Base-by-base conservation (phyloP, 1,284 basidiomycete genomes). In the Tausonia pullulans region DNA sequence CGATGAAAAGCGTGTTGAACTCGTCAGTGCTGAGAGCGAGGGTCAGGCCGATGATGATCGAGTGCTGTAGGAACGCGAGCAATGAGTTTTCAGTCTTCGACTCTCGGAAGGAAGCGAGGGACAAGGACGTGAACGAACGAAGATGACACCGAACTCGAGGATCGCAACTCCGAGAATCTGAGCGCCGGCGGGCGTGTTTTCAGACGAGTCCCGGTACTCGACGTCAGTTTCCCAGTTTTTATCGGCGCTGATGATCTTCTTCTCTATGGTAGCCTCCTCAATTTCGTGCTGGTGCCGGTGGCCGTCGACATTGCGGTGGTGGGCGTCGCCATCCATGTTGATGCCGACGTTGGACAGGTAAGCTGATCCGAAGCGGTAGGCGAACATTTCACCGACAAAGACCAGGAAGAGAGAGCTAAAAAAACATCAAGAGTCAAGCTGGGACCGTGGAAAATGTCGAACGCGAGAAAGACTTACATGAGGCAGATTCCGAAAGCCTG, bases 31-130 rank as follows among this genome's bases (percentile, higher is more conserved):
- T 84, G 46, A 95, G 91, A 16, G 93, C 93, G 57, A 98, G 84
- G 0, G 95, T 98, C 40, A 98, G 78, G 1, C 95, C 95, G 70
- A 98, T 92, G 69, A 98, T 83, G 52, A 97, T 73, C 72, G 77
- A 73, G 59, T 62, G 54, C 16, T 43, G 50, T 85, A 85, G 58
- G 3, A 49, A 58, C 46, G 10, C 27, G 16, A 5, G 4, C 46
- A 40, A 56, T 40, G 49, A 16, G 10, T n/a, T n/a, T n/a, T n/a
- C n/a, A n/a, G n/a, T n/a, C n/a, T n/a, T n/a, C 13, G 39, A 65
- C 48, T 44, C 16, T 40, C 16, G 50, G 27, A 14, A 63, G 40
- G 43, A 27, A 27, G 13, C 49, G 39, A 46, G 16, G 14, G 14
- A 13, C 58, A 51, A n/a, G 57, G 58, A 51, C 71, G 60, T 55